Conservation (phyloP, 2,329 filamentous ascomycete species). For the Calycina herbarum region DNA sequence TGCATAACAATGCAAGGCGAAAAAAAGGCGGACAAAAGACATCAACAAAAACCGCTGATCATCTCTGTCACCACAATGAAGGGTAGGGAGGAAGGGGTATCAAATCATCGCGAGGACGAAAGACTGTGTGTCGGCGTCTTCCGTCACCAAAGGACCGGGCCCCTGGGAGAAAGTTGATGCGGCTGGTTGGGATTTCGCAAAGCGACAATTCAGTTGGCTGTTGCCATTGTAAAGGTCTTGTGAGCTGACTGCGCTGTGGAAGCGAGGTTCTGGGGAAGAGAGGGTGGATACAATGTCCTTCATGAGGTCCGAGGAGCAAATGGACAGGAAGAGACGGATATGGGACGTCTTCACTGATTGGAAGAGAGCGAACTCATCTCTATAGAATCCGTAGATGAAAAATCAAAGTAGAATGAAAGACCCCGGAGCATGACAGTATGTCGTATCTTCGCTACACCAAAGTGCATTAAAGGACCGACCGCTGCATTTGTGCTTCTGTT, state of each 20-base stretch:
- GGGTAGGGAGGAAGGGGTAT: constrained; percentile 35
- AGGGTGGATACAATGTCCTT: constrained; percentile 48
- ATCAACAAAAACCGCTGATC: constrained; percentile 88
- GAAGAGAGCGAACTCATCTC: constrained; percentile 34
- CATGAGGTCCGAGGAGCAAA: constrained; percentile 27
- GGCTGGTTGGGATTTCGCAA: constrained; percentile 58
- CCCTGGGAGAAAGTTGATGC: constrained; percentile 63
- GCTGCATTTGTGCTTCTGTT: constrained; percentile 38
- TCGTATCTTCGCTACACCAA: constrained; percentile 27
- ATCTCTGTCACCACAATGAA: constrained; percentile 51
- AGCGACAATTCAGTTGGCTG: constrained; percentile 48
- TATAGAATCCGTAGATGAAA: constrained; percentile 20
- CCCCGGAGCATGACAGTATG: constrained; percentile 36
- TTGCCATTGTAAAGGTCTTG: constrained; percentile 53
- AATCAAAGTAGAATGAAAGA: constrained; percentile 20
- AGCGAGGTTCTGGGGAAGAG: constrained; percentile 34
- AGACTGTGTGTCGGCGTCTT: constrained; percentile 38
- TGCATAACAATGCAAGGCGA: constrained; percentile 63
- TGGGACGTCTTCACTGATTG: constrained; percentile 46
- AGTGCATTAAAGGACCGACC: constrained; percentile 29
- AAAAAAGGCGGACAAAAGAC: constrained; percentile 85
- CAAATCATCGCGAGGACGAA: constrained; percentile 29
- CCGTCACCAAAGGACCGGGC: constrained; percentile 35
- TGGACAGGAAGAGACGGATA: constrained; percentile 42
- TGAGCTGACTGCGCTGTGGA: constrained; percentile 40